Evolutionary conservation across 2,329 filamentous ascomycete genomes (phyloP), one percentile per base, ranked within the genome.

Genomic region (Ceratocystis ficicola): DNA sequence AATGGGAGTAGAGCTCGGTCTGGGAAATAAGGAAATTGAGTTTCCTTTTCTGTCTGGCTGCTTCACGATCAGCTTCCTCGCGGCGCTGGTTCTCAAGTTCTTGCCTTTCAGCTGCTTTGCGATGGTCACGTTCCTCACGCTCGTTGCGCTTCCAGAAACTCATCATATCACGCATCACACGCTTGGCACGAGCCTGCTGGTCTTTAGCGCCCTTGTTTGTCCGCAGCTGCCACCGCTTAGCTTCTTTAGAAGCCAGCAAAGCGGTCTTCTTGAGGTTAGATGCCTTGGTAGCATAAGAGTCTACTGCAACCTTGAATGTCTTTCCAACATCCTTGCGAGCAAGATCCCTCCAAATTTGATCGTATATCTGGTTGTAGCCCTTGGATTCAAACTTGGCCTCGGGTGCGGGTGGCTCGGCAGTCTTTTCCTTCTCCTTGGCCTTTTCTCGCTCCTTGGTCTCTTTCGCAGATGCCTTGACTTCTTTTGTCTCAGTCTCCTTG

Each of bases 161-260:
- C 83, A 96, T 94, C 94, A 99, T 99, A 77, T 99, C 94, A 74
- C 94, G 86, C 94, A 99, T 99, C 68, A 93, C 93, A 70, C 94
- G 88, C 81, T 99, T 99, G 67, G 94, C 94, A 61, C 94, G 86
- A 52, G 94, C 94, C 74, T 97, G 94, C 3, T 95, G 89, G 75
- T 99, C 94, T 76, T 99, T 99, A 75, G 89, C 94, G 73, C 92
- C 95, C 81, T 99, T 97, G 80, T 99, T 99, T 65, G 94, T 99
- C 52, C 91, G 88, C 68, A 95, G 84, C 75, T 99, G 95, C 94
- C 94, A 99, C 72, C 95, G 83, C 73, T 95, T 91, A 65, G 94
- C 93, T 77, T 99, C 94, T 74, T 99, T 99, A 68, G 93, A 95
- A 6, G 94, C 94, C 50, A 99, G 80, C 71, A 97, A 93, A 15